Conservation (phyloP, 768 basidiomycete species). For the Butyriboletus loyo region DNA sequence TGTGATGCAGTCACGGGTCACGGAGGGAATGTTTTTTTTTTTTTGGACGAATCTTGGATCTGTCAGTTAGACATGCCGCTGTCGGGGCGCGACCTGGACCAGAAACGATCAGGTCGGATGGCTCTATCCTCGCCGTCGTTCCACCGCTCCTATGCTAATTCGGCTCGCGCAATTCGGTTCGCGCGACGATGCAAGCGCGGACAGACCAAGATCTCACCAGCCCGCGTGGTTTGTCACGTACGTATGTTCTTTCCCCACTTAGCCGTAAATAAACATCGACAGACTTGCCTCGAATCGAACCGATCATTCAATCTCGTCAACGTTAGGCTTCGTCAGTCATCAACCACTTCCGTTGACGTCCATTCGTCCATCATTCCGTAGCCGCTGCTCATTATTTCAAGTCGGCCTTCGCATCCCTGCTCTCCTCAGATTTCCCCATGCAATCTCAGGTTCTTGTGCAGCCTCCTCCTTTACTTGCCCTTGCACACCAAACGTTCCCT, state of each 20-base stretch:
- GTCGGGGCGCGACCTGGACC: background rate
- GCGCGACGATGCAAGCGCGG: constrained; percentile 1
- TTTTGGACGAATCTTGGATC: background rate
- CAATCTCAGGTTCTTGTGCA: constrained; percentile 27
- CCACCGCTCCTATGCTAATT: constrained; percentile 10
- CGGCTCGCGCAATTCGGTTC: background rate
- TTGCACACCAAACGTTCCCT: background rate
- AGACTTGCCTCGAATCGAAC: constrained; percentile 20
- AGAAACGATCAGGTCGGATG: background rate
- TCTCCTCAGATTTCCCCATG: constrained; percentile 20
- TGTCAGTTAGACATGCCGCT: background rate
- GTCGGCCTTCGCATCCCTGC: constrained; percentile 13
- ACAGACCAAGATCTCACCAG: constrained; percentile 5
- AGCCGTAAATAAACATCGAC: constrained; percentile 31
- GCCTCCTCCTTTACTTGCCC: constrained; percentile 23
- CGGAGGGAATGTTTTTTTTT: constrained; percentile 9
- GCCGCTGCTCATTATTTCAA: constrained; percentile 14
- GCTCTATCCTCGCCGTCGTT: constrained; percentile 1
- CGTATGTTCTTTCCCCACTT: constrained; percentile 21
- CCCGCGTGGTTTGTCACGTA: constrained; percentile 22
- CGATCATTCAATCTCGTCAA: constrained; percentile 28
- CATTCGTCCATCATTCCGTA: constrained; percentile 18
- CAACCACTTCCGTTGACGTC: constrained; percentile 9
- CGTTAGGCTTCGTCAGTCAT: constrained; percentile 13
- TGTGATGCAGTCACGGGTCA: constrained; percentile 20